Base-by-base conservation (phyloP, 176 grass and related monocot genomes). In the Triticum turgidum region DNA sequence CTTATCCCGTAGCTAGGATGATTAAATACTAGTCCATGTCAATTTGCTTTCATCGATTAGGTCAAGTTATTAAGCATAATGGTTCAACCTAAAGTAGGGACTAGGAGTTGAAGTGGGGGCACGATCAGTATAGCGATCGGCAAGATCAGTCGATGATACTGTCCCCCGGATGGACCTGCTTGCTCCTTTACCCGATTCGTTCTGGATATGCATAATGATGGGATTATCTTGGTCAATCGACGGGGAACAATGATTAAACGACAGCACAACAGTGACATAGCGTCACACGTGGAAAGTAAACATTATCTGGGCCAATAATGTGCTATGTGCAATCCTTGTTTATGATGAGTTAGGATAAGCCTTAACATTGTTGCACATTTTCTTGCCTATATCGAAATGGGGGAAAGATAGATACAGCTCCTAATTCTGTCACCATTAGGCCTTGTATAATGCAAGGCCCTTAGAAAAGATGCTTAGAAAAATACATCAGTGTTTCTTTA, bases 241-340 rank as follows among this genome's bases (percentile, higher is more conserved):
- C 6, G 4, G 27, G 24, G 6, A 8, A 9, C 24, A 70, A 14
- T 69, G 32, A 38, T 68, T 58, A 88, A 32, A 38, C 24, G 58
- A 10, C 41, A 64, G 9, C 47, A 34, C 54, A 76, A 65, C n/a
- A 44, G 54, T 39, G 64, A 54, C 33, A 7, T 14, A 79, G 74
- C 20, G 25, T 22, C 42, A 65, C 42, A 65, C 32, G 79, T 79
- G 88, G 49, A 83, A 91, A 91, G 89, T 25, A 66, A 35, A 54
- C 58, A 67, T 65, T 44, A 51, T 79, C 71, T 15, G 24, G 80
- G 83, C 34, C 17, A 5, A 38, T 80, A 54, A 54, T 51, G 84
- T 65, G 65, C 11, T n/a, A 2, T 24, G 11, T 39, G 15, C 29
- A 35, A 61, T 64, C 32, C 13, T 12, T 32, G 11, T 77, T 22